Evolutionary conservation across 2,329 filamentous ascomycete genomes (phyloP).

Genomic region (Nigrospora oryzae): DNA sequence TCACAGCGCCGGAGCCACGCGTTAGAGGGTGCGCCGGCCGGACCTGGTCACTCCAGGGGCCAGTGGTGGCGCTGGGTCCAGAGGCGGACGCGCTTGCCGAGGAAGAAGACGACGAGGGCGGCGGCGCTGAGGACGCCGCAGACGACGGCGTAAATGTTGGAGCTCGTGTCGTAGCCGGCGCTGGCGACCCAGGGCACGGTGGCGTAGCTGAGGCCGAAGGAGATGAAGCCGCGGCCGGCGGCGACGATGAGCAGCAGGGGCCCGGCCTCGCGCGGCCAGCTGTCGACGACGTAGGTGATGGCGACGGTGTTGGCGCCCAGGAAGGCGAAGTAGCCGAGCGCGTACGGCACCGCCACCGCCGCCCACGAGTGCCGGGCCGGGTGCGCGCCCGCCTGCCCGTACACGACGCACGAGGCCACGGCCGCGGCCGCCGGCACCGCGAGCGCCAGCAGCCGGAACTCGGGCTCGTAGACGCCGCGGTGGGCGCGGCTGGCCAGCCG

Average conservation of each 20-base stretch:
- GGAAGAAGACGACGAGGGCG: conserved; percentile 1
- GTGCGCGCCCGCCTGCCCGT: conserved; percentile 2
- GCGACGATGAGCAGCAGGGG: conserved; percentile 14
- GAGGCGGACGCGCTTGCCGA: not conserved
- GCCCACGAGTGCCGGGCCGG: conserved; percentile 25
- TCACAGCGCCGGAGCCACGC: too few relatives aligned
- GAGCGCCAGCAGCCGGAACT: conserved; percentile 4
- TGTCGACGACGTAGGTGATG: conserved; percentile 18
- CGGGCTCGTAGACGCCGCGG: conserved; percentile 3
- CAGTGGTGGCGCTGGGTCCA: conserved; percentile 1
- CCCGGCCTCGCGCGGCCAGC: conserved; percentile 18
- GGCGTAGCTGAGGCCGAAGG: conserved; percentile 15
- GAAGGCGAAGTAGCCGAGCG: conserved; percentile 15
- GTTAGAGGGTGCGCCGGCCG: too few relatives aligned
- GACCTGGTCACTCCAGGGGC: not conserved
- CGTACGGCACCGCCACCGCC: conserved; percentile 9
- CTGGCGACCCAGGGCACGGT: conserved; percentile 10
- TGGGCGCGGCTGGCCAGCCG: conserved; percentile 2
- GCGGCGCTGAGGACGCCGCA: conserved; percentile 6
- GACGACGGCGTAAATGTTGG: conserved; percentile 12
- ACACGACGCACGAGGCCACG: conserved; percentile 5
- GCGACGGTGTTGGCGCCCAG: conserved; percentile 15
- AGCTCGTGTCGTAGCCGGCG: conserved; percentile 11
- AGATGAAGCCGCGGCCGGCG: conserved; percentile 14
- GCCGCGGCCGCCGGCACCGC: conserved; percentile 1